Conservation (phyloP, 169 alveolate species). For the Eimeria nieschulzi region DNA sequence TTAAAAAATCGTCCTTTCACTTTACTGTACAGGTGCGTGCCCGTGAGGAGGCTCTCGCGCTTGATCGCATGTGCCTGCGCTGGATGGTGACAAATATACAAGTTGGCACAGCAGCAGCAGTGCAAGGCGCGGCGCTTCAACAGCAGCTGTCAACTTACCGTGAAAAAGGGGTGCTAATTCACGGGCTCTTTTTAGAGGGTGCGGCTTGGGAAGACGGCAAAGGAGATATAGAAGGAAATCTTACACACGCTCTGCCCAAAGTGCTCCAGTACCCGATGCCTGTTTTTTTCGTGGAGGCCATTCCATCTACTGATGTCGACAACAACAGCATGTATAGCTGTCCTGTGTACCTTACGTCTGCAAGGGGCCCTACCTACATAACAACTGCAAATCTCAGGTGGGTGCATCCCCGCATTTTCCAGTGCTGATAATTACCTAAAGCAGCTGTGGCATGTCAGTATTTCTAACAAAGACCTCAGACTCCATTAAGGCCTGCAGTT, state of each 20-base stretch:
- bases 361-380: slow-evolving; percentile 93
- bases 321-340: slow-evolving; percentile 90
- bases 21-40: slow-evolving; percentile 84
- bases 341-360: slow-evolving; percentile 92
- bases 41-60: slow-evolving; percentile 89
- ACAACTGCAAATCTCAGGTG: slow-evolving; percentile 76
- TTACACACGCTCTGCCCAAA: slow-evolving; percentile 89
- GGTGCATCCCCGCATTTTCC: not conserved
- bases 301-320: slow-evolving; percentile 85
- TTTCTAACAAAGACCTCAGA: not conserved
- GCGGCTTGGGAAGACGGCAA: slow-evolving; percentile 95
- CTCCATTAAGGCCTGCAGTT: not conserved
- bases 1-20: not conserved
- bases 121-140: not conserved
- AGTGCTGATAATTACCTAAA: slow-evolving; percentile 84
- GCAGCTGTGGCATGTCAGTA: slow-evolving; percentile 82
- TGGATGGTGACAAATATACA: slow-evolving; percentile 82
- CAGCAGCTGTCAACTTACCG: slow-evolving; percentile 79
- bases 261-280: slow-evolving; percentile 93
- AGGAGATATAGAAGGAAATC: slow-evolving; percentile 91
- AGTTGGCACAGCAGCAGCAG: slow-evolving; percentile 74
- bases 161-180: slow-evolving; percentile 88
- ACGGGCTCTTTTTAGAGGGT: slow-evolving; percentile 94
- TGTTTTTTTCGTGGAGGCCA: slow-evolving; percentile 90
- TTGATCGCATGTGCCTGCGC: slow-evolving; percentile 89